phyloP scores from a whole-genome alignment of 106 monocot species.

The Apostasia ramifera region DNA sequence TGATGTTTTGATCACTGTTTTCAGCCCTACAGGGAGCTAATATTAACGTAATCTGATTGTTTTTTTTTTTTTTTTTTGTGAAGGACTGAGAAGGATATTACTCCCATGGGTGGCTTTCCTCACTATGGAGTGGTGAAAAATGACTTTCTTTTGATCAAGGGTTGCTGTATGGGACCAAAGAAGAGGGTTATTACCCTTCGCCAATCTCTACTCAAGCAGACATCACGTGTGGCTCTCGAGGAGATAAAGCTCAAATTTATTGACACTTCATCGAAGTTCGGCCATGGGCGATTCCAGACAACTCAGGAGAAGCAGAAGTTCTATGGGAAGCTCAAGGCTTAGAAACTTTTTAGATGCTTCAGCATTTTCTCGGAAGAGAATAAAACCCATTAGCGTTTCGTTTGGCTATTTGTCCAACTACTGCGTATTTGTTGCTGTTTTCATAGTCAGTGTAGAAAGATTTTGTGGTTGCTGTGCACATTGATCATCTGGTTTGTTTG shows the following conservation, averaged over 20 bases:
- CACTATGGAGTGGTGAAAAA: conserved; percentile 63
- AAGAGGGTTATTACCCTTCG: conserved; percentile 57
- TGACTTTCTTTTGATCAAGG: conserved; percentile 72
- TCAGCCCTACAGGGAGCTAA: no score
- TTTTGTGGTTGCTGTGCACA: no score
- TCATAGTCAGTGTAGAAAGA: no score
- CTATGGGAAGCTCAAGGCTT: conserved; percentile 51
- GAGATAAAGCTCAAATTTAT: conserved; percentile 75
- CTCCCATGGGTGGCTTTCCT: conserved; percentile 68
- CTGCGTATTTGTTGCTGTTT: no score
- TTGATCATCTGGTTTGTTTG: no score
- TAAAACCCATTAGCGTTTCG: no score
- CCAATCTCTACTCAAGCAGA: conserved; percentile 64
- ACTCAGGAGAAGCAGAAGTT: conserved; percentile 68
- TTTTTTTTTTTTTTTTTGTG: not conserved
- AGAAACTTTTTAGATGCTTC: not conserved
- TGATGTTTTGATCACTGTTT: not conserved
- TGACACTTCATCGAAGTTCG: conserved; percentile 70
- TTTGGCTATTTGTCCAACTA: no score
- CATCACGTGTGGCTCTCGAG: conserved; percentile 45
- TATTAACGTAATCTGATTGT: no score
- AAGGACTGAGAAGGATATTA: conserved; percentile 72
- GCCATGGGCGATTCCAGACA: conserved; percentile 68
- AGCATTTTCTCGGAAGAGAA: no score
- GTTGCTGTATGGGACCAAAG: conserved; percentile 65